Conservation (phyloP, 306 rosid species). For the Fagus crenata region DNA sequence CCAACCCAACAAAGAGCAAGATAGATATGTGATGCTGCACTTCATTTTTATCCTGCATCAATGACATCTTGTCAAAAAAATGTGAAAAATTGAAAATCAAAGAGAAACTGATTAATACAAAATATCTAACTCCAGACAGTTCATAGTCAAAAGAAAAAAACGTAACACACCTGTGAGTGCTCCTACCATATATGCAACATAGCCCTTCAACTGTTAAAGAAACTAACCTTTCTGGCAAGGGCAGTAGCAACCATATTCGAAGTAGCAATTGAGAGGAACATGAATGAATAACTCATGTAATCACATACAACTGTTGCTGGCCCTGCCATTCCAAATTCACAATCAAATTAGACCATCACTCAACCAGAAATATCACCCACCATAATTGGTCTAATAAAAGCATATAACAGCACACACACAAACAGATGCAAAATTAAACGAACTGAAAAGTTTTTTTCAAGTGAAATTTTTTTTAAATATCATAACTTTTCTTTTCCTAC, state of each 20-base stretch:
- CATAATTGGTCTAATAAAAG: neutral
- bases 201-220: conserved; percentile 9
- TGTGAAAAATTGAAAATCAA: neutral
- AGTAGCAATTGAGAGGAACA: conserved; percentile 91
- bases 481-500: neutral
- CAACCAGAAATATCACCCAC: neutral
- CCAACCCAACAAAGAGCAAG: conserved; percentile 77
- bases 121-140: neutral
- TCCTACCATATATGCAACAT: neutral
- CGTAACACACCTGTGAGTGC: neutral
- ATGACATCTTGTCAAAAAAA: conserved; percentile 17
- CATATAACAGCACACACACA: neutral
- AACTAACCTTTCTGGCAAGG: conserved; percentile 69
- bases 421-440: too few relatives aligned
- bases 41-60: conserved; percentile 75
- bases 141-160: neutral
- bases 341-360: neutral
- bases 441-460: too few relatives aligned
- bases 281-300: conserved; percentile 66
- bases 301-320: conserved; percentile 91
- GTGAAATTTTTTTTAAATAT: too few relatives aligned
- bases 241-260: conserved; percentile 96
- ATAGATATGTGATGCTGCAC: conserved; percentile 71
- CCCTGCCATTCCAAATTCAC: conserved; percentile 46
- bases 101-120: neutral